Evolutionary conservation across 441 rosid genomes (phyloP).

Genomic region (Corymbia citriodora): DNA sequence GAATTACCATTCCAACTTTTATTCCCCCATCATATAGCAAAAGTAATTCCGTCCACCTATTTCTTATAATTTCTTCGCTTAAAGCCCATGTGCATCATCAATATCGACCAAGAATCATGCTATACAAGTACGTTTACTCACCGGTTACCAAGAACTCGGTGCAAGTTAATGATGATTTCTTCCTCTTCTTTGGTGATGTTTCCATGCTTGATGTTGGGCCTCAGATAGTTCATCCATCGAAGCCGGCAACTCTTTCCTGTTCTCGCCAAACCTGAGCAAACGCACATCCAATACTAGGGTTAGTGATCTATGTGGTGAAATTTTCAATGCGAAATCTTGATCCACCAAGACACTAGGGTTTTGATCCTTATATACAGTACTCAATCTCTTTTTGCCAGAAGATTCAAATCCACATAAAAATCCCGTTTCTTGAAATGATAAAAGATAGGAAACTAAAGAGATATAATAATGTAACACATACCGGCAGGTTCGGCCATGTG

Average conservation of each 20-base stretch:
- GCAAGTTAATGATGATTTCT: background rate
- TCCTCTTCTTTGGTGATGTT: background rate
- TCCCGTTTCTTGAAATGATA: background rate
- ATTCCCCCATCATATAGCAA: background rate
- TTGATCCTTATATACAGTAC: background rate
- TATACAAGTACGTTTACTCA: background rate
- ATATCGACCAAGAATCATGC: background rate
- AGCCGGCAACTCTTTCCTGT: slow-evolving; percentile 1
- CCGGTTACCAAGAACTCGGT: background rate
- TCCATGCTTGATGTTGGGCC: slow-evolving; percentile 1
- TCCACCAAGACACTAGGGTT: background rate
- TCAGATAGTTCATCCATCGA: background rate
- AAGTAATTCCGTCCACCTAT: background rate
- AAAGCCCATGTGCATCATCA: background rate
- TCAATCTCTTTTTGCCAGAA: background rate
- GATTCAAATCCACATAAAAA: background rate
- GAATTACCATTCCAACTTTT: background rate
- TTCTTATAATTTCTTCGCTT: background rate
- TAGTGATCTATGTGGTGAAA: background rate
- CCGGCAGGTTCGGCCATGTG: background rate
- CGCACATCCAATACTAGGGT: background rate
- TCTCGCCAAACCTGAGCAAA: background rate
- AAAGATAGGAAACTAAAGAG: background rate
- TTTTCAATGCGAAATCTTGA: background rate
- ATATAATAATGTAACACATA: background rate